Base-by-base conservation (phyloP, 106 monocot genomes). In the Xerophyta viscosa region DNA sequence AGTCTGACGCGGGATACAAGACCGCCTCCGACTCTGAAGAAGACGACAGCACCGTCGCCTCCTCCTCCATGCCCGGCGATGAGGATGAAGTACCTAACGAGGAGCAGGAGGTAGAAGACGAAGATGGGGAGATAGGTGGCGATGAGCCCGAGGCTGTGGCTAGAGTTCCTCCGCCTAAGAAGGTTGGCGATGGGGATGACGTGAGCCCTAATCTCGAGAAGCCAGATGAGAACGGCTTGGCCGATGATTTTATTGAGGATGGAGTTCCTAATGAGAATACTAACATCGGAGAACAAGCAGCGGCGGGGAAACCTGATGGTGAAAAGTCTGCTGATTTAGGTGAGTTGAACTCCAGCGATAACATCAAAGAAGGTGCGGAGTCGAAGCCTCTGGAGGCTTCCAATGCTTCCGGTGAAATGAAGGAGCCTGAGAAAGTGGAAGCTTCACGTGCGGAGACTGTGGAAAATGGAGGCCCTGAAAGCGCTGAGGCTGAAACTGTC, bases 11-110 rank as follows among this genome's bases (percentile, higher is more conserved):
- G 13, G 31, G 29, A 1, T 54, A 30, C 29, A n/a, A 54, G 31
- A 54, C 53, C 14, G 53, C 53, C 14, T 54, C 53, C 0, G 53
- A 54, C 31, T 30, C 53, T 29, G 53, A 54, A 8, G 53, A 54
- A 1, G 53, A 31, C 27, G 18, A 31, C 43, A 17, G 33, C 33
- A 36, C 5, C 33, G 5, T 4, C 25, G 12, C 25, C 22, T 6
- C 5, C 51, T 11, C 5, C 2, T 15, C 9, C 7, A 5, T 27
- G 3, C 26, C 26, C 43, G 27, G 22, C 10, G n/a, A 27, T 46
- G 60, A 25, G 20, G 21, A 47, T 26, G 47, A 47, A n/a, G 46
- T n/a, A 9, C 0, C 21, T 12, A 24, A 15, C 12, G 46, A 18
- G 46, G 31, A 46, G 7, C 48, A 49, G 50, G 33, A 36, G 48